Evolutionary conservation across 1,139 yeast genomes (phyloP).

Genomic region (Cylindricascospora bacillispora): DNA sequence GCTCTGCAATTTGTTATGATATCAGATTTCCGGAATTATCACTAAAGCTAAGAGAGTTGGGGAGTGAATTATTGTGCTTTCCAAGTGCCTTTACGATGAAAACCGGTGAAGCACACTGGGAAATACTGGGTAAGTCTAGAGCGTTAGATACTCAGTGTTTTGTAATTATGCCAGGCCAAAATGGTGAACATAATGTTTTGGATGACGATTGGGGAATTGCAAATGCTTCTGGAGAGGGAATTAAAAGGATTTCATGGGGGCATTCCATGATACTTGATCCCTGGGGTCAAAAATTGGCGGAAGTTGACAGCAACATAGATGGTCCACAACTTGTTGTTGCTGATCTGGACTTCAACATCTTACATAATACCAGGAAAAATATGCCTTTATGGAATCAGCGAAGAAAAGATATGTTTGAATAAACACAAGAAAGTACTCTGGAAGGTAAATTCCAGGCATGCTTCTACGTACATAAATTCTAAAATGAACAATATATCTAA

Average conservation of each 20-base stretch:
- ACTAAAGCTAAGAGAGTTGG: conserved; percentile 46
- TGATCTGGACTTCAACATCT: conserved; percentile 46
- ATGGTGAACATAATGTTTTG: conserved; percentile 54
- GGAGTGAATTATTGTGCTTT: conserved; percentile 67
- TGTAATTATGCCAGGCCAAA: conserved; percentile 86
- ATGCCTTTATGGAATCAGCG: conserved; percentile 72
- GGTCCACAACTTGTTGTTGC: conserved; percentile 51
- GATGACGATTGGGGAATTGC: conserved; percentile 24
- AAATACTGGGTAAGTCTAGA: conserved; percentile 59
- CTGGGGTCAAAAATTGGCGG: conserved; percentile 70
- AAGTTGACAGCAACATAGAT: conserved; percentile 33
- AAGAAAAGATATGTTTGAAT: conserved; percentile 40
- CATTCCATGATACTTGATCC: conserved; percentile 80
- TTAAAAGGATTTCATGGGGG: conserved; percentile 59
- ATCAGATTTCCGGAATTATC: conserved; percentile 81
- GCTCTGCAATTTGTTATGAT: conserved; percentile 76
- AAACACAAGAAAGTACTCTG: too few relatives aligned
- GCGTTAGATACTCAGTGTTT: conserved; percentile 83
- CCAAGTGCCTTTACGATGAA: conserved; percentile 90
- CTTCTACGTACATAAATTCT: not conserved
- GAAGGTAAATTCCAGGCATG: conserved; percentile 2
- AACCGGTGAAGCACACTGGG: conserved; percentile 92
- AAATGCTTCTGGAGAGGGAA: conserved; percentile 7
- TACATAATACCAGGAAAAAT: conserved; percentile 41
- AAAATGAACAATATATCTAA: not conserved